Evolutionary conservation across 73 alveolate species (phyloP).

Genomic region (Paramecium biaurelia): DNA sequence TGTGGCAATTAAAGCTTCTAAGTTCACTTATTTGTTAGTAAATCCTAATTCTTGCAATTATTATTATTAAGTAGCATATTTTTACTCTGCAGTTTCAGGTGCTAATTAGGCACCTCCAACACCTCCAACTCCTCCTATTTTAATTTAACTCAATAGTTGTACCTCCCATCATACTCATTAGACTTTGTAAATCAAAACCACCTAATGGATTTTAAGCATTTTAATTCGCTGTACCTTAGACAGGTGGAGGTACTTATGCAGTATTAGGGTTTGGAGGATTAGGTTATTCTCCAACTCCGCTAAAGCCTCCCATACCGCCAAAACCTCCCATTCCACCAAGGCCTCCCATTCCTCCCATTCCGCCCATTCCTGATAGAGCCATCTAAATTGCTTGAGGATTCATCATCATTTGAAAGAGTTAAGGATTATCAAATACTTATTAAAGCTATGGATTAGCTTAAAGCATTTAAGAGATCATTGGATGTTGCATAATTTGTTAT

Average conservation of each 20-base stretch:
- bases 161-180: neutral
- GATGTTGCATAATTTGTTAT: neutral
- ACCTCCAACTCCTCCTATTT: constrained; percentile 60
- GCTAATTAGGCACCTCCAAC: constrained; percentile 30
- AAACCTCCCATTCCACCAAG: constrained; percentile 11
- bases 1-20: constrained; percentile 91
- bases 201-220: neutral
- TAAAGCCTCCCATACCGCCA: constrained; percentile 62
- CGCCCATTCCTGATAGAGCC: neutral
- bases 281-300: constrained; percentile 41
- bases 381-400: constrained; percentile 22
- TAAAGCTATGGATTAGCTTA: neutral
- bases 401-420: constrained; percentile 15
- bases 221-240: neutral
- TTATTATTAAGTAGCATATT: constrained; percentile 85
- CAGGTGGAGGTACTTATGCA: neutral
- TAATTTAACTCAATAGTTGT: neutral
- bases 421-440: constrained; percentile 36
- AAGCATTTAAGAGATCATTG: neutral
- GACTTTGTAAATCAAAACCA: neutral
- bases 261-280: neutral
- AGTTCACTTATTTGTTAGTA: constrained; percentile 89
- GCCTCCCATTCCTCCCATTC: constrained; percentile 21
- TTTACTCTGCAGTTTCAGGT: constrained; percentile 75
- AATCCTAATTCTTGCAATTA: constrained; percentile 97